Evolutionary conservation across 768 basidiomycete species (phyloP).

Genomic region (Sporobolomyces roseus): DNA sequence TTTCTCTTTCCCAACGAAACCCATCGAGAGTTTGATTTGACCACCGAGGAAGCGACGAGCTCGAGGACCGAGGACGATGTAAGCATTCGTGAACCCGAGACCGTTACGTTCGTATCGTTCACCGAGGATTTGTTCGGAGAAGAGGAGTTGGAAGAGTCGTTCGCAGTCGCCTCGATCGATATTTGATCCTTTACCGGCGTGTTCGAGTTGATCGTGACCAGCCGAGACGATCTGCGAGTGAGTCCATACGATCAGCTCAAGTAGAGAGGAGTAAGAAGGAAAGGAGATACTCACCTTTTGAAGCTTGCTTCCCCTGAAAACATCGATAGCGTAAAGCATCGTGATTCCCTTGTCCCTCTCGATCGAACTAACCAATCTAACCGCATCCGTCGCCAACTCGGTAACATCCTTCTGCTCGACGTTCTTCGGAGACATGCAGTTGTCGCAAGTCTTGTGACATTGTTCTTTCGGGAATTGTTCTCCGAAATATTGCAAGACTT

Average conservation of each 20-base stretch:
- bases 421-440: conserved; percentile 65
- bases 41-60: conserved; percentile 14
- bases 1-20: conserved; percentile 17
- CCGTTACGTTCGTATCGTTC: conserved; percentile 54
- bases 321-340: conserved; percentile 58
- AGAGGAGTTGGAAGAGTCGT: conserved; percentile 61
- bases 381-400: conserved; percentile 56
- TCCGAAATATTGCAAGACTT: conserved; percentile 82
- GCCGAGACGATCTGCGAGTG: conserved; percentile 53
- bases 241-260: neutral
- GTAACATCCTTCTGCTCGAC: conserved; percentile 64
- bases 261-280: neutral
- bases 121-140: conserved; percentile 56
- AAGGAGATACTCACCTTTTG: conserved; percentile 37
- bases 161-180: conserved; percentile 60
- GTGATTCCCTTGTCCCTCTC: conserved; percentile 59
- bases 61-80: conserved; percentile 44
- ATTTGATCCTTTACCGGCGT: conserved; percentile 59
- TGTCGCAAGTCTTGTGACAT: conserved; percentile 76
- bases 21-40: conserved; percentile 19
- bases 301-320: conserved; percentile 64
- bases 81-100: conserved; percentile 50
- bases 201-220: conserved; percentile 54
- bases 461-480: conserved; percentile 67
- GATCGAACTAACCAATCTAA: conserved; percentile 59